Evolutionary conservation across 2,329 filamentous ascomycete species (phyloP), one percentile per base, ranked within the genome.

Genomic region (Cordyceps cicadae): DNA sequence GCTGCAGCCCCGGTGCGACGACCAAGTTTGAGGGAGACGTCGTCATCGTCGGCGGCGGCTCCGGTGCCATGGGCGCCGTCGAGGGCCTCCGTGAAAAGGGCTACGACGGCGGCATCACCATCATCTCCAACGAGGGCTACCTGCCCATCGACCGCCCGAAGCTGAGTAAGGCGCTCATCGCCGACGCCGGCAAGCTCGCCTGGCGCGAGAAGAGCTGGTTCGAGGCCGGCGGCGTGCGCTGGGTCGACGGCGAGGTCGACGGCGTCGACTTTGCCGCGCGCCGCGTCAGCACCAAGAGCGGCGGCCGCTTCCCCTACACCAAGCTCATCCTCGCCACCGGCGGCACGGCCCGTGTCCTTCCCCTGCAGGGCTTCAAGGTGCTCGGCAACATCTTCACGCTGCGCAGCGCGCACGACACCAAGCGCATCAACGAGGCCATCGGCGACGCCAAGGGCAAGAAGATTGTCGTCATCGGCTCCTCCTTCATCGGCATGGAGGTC

Each of bases 401-500:
- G 12, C 85, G 94, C 59, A 87, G 80, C 12, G 79, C 95, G n/a
- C 81, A 87, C 48, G 87, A 97, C 69, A 84, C 87, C 0, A 85
- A 92, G 71, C 81, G 80, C 62, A 62, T 99, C 65, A 80, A 91
- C 29, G 81, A 79, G 1, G 90, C 91, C 7, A 89, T 96, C 52
- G 91, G 91, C 34, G 84, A 90, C 53, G 86, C 88, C 55, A 88
- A 89, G 70, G 86, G 85, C 62, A 97, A 96, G 81, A 97, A 96
- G 74, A 86, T 99, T 66, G 91, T 96, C 52, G 81, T 99, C 15
- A 81, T 99, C 59, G 94, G 94, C 46, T 93, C 89, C 62, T 96
- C 91, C 0, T 99, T 99, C 74, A 99, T 99, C 70, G 94, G 94
- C 46, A 95, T 99, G 89, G 94, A 99, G 74, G 84, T 95, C n/a